Evolutionary conservation across 805 yeast genomes (phyloP), one percentile per base, ranked within the genome.

Genomic region (Hermanozyma aechmeae): DNA sequence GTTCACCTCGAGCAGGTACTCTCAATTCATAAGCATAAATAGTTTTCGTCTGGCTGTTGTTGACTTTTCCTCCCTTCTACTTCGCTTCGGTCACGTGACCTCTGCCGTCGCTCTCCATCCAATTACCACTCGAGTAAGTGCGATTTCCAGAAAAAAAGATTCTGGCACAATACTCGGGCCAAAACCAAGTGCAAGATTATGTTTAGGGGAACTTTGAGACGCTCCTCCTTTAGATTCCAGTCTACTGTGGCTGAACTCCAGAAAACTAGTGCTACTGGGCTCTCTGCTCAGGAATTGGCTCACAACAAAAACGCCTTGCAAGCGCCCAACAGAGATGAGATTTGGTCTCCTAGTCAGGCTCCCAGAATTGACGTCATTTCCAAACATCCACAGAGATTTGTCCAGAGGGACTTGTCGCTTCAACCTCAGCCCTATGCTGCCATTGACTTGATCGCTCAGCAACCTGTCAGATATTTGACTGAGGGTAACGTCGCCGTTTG

Each of bases 351-450:
- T 6, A 65, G 76, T 5, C 95, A 84, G 58, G 68, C 60, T 30
- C 60, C 76, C 23, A 68, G 84, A 49, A 48, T 62, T 23, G 75
- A 73, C 19, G 72, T 76, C 13, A 57, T 71, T 47, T 52, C 68
- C 30, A 52, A 43, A 17, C 68, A 76, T 35, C 75, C 81, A 3
- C 48, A 47, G 29, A 66, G 87, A 42, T 83, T 83, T 45, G 71
- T 77, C 28, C 93, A 81, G 45, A 71, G 61, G 38, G 85, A 83
- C 46, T 59, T 83, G 32, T 56, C 58, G 5, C 48, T 58, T 25
- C 92, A 83, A 58, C 95, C 95, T 31, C 70, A 68, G 45, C 85
- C 94, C 5, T 73, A 74, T 37, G 82, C 93, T 24, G 94, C 93
- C 32, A 84, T 84, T 46, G 92, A 84, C 25, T 67, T 84, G 53